phyloP scores from a whole-genome alignment of 1,284 basidiomycete species.

The Wallemia hederae region DNA sequence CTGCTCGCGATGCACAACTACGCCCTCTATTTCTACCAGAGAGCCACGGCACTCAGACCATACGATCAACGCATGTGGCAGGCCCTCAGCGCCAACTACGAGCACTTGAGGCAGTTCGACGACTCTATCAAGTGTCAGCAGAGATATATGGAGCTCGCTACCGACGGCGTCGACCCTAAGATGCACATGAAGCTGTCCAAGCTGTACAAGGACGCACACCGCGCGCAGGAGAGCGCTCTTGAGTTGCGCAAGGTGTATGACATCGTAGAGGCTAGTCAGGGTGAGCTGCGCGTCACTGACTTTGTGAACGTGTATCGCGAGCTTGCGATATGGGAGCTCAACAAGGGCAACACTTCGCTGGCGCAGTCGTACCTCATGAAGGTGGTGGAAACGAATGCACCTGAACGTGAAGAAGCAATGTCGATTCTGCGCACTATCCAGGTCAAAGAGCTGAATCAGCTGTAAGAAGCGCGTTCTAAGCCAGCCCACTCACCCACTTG shows the following conservation, averaged over 20 bases:
- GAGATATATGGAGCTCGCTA: conserved; percentile 45
- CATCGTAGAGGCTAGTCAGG: conserved; percentile 43
- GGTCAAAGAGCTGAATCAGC: not conserved
- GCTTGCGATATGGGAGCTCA: conserved; percentile 23
- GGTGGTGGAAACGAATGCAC: conserved; percentile 41
- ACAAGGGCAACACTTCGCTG: conserved; percentile 5
- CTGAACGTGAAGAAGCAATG: conserved; percentile 14
- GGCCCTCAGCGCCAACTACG: conserved; percentile 75
- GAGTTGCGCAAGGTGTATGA: conserved; percentile 46
- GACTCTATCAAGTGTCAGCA: conserved; percentile 73
- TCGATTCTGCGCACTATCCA: not conserved
- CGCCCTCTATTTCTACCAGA: conserved; percentile 84
- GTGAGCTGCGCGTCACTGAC: conserved; percentile 48
- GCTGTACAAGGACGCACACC: conserved; percentile 36
- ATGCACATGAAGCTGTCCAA: conserved; percentile 48
- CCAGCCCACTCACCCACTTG: too few relatives aligned
- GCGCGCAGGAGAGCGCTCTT: conserved; percentile 31
- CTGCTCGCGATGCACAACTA: conserved; percentile 87
- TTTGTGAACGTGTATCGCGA: conserved; percentile 25
- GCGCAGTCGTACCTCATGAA: conserved; percentile 28
- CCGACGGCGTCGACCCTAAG: conserved; percentile 45
- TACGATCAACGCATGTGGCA: conserved; percentile 94
- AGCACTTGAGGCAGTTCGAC: conserved; percentile 50
- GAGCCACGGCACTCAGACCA: conserved; percentile 64
- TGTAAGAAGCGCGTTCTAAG: too few relatives aligned